Evolutionary conservation across 306 rosid genomes (phyloP).

Genomic region (Vigna angularis): DNA sequence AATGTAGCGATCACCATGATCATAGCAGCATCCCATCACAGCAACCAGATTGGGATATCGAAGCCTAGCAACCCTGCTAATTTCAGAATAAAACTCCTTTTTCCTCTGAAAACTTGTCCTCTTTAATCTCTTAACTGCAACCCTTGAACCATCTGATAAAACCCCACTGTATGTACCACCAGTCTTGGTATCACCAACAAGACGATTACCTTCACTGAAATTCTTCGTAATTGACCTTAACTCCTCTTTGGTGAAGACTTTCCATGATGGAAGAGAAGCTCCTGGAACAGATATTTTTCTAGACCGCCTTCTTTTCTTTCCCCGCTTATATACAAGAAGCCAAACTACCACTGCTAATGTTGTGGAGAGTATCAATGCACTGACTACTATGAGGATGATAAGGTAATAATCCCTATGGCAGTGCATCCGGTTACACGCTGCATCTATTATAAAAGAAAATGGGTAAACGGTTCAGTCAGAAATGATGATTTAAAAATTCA

Average conservation of each 20-base stretch:
- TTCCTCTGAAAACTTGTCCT: slow-evolving; percentile 92
- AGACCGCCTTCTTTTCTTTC: slow-evolving; percentile 89
- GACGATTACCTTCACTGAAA: slow-evolving; percentile 98
- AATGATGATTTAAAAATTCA: slow-evolving; percentile 18
- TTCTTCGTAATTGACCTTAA: slow-evolving; percentile 86
- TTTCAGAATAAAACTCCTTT: slow-evolving; percentile 91
- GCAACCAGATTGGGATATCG: slow-evolving; percentile 92
- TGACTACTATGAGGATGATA: slow-evolving; percentile 84
- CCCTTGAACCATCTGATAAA: slow-evolving; percentile 88
- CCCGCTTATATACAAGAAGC: slow-evolving; percentile 86
- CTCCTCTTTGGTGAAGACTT: slow-evolving; percentile 91
- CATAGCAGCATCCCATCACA: slow-evolving; percentile 97
- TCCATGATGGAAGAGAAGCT: slow-evolving; percentile 87
- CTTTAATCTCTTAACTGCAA: slow-evolving; percentile 93
- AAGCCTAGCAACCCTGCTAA: slow-evolving; percentile 95
- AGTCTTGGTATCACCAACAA: slow-evolving; percentile 90
- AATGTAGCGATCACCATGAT: slow-evolving; percentile 96
- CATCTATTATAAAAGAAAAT: slow-evolving; percentile 52
- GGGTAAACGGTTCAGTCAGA: slow-evolving; percentile 28
- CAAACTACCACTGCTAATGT: slow-evolving; percentile 85
- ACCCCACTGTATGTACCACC: slow-evolving; percentile 94
- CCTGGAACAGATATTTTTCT: slow-evolving; percentile 77
- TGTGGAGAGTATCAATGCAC: slow-evolving; percentile 89
- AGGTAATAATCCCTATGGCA: slow-evolving; percentile 93
- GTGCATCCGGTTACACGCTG: slow-evolving; percentile 71